A percentile compares a stretch with the other conserved stretches of the same genome.
phyloP scores from a whole-genome alignment of 169 alveolate genomes.

The Babesia microti region DNA sequence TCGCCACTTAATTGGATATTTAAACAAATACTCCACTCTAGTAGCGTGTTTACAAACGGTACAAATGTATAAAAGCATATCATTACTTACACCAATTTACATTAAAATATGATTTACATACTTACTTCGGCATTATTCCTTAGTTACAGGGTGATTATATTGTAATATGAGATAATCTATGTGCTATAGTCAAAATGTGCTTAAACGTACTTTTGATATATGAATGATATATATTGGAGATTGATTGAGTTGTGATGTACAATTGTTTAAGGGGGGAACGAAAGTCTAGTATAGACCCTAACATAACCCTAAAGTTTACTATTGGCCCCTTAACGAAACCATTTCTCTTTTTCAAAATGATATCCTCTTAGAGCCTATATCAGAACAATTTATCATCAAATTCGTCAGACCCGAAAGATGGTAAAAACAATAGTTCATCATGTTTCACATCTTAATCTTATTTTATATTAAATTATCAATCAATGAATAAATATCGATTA shows the following conservation, averaged over 20 bases:
- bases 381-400: conserved; percentile 35
- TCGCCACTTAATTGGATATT: neutral
- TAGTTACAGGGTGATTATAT: neutral
- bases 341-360: conserved; percentile 36
- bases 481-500: conserved; percentile 11
- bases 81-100: neutral
- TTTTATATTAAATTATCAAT: conserved; percentile 9
- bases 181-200: neutral
- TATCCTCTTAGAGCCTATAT: too few species aligned
- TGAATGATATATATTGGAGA: neutral
- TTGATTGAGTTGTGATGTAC: conserved; percentile 3
- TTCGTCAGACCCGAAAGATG: conserved; percentile 54
- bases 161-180: neutral
- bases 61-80: neutral
- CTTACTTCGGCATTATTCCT: neutral
- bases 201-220: neutral
- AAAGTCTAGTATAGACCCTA: conserved; percentile 21
- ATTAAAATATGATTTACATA: neutral
- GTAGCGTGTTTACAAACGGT: neutral
- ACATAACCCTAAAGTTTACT: conserved; percentile 43
- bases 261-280: conserved; percentile 57
- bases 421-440: conserved; percentile 18
- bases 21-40: neutral
- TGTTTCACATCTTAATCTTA: conserved; percentile 13
- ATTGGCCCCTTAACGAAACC: conserved; percentile 48